phyloP scores from a whole-genome alignment of 164 flowering plant species.

The Warburgia ugandensis region DNA sequence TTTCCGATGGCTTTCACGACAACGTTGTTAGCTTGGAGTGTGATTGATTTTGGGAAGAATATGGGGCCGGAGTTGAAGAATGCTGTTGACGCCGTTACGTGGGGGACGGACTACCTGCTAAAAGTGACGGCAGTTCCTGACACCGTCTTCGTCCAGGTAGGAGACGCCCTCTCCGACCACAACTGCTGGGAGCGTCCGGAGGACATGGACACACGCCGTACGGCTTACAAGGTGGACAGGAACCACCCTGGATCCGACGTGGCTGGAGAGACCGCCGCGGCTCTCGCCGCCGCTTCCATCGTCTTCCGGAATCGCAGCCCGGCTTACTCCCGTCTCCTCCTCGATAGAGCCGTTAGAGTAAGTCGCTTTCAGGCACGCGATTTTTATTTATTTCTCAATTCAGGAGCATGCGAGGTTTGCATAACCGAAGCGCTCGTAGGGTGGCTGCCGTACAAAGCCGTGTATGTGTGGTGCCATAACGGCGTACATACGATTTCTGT shows the following conservation, averaged over 20 bases:
- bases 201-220: constrained; percentile 84
- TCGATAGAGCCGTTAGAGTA: constrained; percentile 61
- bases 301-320: constrained; percentile 67
- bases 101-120: constrained; percentile 79
- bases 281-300: constrained; percentile 85
- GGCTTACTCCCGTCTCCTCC: constrained; percentile 54
- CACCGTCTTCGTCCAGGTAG: constrained; percentile 64
- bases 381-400: not conserved
- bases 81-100: constrained; percentile 58
- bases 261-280: constrained; percentile 94
- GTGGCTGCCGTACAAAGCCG: no score
- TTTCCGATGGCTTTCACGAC: constrained; percentile 93
- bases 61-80: constrained; percentile 59
- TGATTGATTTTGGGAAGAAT: constrained; percentile 58
- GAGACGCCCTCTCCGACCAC: constrained; percentile 70
- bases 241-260: constrained; percentile 85
- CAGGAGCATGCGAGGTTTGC: not conserved
- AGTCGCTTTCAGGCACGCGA: constrained; percentile 7
- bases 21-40: constrained; percentile 81
- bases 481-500: no score
- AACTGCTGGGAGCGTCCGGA: constrained; percentile 95
- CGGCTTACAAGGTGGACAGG: constrained; percentile 51
- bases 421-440: not conserved
- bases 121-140: constrained; percentile 55
- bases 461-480: no score